A percentile compares a stretch with the other conserved stretches of the same genome.
phyloP scores from a whole-genome alignment of 2,329 filamentous ascomycete species.

The Cladobotryum protrusum region DNA sequence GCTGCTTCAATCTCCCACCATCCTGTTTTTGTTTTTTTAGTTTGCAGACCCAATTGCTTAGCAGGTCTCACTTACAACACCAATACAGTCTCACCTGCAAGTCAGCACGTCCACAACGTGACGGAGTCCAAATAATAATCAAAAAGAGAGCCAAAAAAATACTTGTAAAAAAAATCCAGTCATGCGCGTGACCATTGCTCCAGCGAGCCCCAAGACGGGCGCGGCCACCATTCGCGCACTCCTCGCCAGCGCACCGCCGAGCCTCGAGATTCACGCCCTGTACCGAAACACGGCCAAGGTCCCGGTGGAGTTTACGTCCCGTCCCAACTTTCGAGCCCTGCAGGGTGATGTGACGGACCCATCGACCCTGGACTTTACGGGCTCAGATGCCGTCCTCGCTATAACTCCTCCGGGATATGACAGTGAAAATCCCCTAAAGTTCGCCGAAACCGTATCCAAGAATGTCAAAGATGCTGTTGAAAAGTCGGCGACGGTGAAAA shows the following conservation, averaged over 20 bases:
- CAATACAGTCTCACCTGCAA: too few relatives aligned
- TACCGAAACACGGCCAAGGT: conserved; percentile 26
- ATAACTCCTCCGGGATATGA: conserved; percentile 26
- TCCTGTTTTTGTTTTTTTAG: too few relatives aligned
- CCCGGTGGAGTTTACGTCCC: conserved; percentile 21
- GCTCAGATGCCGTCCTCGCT: conserved; percentile 24
- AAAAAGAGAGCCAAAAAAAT: not conserved
- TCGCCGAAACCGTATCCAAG: conserved; percentile 17
- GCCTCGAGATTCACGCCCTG: conserved; percentile 18
- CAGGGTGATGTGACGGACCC: conserved; percentile 24
- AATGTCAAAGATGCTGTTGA: conserved; percentile 25
- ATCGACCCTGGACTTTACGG: conserved; percentile 24
- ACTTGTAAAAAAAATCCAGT: not conserved
- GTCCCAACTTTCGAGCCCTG: conserved; percentile 21
- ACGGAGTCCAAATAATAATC: not conserved
- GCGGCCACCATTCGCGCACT: conserved; percentile 25
- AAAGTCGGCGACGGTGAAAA: conserved; percentile 19
- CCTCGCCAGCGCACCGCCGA: conserved; percentile 11
- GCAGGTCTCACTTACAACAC: too few relatives aligned
- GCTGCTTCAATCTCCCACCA: too few relatives aligned
- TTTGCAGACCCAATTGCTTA: too few relatives aligned
- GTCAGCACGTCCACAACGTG: too few relatives aligned
- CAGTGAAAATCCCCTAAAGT: conserved; percentile 17
- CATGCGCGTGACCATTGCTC: conserved; percentile 25
- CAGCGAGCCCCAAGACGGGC: conserved; percentile 27